Base-by-base conservation (phyloP, 768 basidiomycete species). In the Artomyces pyxidatus region DNA sequence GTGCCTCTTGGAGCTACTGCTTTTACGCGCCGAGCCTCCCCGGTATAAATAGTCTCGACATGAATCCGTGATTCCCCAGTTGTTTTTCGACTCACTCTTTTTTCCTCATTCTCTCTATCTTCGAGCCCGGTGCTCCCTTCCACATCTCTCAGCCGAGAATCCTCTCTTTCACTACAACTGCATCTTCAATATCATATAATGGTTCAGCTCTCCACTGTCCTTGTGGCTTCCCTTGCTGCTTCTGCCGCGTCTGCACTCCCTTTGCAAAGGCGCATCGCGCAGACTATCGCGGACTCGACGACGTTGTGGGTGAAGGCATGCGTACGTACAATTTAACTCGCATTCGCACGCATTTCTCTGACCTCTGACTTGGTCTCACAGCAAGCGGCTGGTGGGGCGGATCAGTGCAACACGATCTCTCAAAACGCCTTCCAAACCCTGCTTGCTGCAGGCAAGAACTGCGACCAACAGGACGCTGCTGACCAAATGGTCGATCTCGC, bases 361-460 rank as follows among this genome's bases (percentile, higher is more conserved):
- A 42, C 22, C 3, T n/a, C n/a, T 46, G 16, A 17, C 26, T 25
- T n/a, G 25, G 10, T 1, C 32, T 10, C 38, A 42, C 60, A 82
- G 80, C 46, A 64, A 38, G 67, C 71, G 19, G 82, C 80, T 6
- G 80, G 78, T 39, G 83, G 81, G 41, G 78, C 56, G 12, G 50
- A 66, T 21, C 63, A 73, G 54, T 84, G 83, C 63, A 81, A 78
- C 59, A 69, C 76, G 6, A 56, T 77, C 35, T 75, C 81, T 5
- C 68, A 81, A 21, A 68, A 67, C 1, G 73, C 81, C 1, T 80
- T 82, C 59, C 56, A 59, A 38, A 79, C 78, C 21, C 74, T 85
- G 35, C 75, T 84, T 22, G 76, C 77, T 28, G 77, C 70, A 4
- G 65, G 60, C 10, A 58, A 53, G 16, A 53, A 58, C 32, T 68